Base-by-base conservation (phyloP, 169 alveolate genomes). In the Cryptosporidium muris region DNA sequence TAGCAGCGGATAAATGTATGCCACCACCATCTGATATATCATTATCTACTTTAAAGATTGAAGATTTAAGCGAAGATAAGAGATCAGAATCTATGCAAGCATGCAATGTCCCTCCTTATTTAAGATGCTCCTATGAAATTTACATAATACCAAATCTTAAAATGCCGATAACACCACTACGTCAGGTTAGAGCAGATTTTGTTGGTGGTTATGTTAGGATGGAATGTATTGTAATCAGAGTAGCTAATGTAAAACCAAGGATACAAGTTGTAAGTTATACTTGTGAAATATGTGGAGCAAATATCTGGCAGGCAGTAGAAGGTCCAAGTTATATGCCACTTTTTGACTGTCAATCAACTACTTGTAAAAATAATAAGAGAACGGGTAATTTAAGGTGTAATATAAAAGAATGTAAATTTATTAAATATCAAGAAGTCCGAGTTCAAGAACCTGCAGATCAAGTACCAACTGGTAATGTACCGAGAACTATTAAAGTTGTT, bases 401-500 rank as follows among this genome's bases (percentile, higher is more conserved):
- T 51, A 82, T 66, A 58, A 88, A 91, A 40, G 90, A 93, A 56
- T 91, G 96, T 63, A 95, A 95, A 85, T 95, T 95, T 89, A 93
- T 90, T 7, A 89, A 92, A 90, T 95, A 92, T 88, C 95, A 97
- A 91, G 99, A 97, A 89, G 89, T 97, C 6, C 93, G 95, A 48
- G 94, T 97, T 2, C 97, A 97, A 90, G 99, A 97, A 80, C 97
- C 98, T 3, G 91, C 96, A 25, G 95, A 92, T 51, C 95, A 97
- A 88, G 95, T 97, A 43, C 97, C 98, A 5, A 95, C 95, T 48
- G 99, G 99, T 36, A 95, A 94, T 60, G 95, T 97, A 34, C 99
- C 99, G 1, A 91, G 97, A 81, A 80, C 95, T 40, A 88, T 96
- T 82, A 96, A 93, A 60, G 92, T 96, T 54, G 82, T 92, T 48